Conservation (phyloP, 768 basidiomycete species). For the Suillus spraguei region DNA sequence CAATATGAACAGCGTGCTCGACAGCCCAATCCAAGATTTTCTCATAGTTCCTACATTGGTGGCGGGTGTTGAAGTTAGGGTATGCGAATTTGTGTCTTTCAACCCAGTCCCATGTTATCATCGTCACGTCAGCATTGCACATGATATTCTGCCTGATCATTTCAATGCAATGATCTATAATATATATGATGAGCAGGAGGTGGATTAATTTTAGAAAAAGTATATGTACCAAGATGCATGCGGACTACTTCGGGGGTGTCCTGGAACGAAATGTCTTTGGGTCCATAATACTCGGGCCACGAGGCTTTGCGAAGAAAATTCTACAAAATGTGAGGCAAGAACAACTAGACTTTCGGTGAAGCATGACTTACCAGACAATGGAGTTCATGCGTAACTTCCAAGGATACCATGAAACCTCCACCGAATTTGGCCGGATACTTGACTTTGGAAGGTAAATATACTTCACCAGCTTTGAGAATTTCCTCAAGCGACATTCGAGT, state of each 20-base stretch:
- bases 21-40: slow-evolving; percentile 4
- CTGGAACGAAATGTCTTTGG: slow-evolving; percentile 11
- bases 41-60: slow-evolving; percentile 8
- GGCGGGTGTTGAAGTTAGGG: not conserved
- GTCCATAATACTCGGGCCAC: slow-evolving; percentile 9
- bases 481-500: slow-evolving; percentile 11
- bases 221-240: slow-evolving; percentile 12
- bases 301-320: slow-evolving; percentile 15
- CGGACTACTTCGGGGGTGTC: not conserved
- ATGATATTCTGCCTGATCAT: slow-evolving; percentile 15
- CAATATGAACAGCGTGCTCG: slow-evolving; percentile 2
- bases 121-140: slow-evolving; percentile 14
- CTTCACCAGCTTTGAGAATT: slow-evolving; percentile 9
- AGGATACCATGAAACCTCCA: slow-evolving; percentile 13
- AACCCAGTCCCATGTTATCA: slow-evolving; percentile 17
- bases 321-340: not conserved
- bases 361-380: slow-evolving; percentile 12
- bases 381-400: slow-evolving; percentile 15
- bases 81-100: not conserved
- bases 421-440: slow-evolving; percentile 10
- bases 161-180: slow-evolving; percentile 14
- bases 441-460: slow-evolving; percentile 7
- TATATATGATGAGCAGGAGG: not conserved
- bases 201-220: not conserved
- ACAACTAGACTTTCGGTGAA: not conserved